phyloP scores from a whole-genome alignment of 2,329 filamentous ascomycete species.

The Cordyceps pruinosa region DNA sequence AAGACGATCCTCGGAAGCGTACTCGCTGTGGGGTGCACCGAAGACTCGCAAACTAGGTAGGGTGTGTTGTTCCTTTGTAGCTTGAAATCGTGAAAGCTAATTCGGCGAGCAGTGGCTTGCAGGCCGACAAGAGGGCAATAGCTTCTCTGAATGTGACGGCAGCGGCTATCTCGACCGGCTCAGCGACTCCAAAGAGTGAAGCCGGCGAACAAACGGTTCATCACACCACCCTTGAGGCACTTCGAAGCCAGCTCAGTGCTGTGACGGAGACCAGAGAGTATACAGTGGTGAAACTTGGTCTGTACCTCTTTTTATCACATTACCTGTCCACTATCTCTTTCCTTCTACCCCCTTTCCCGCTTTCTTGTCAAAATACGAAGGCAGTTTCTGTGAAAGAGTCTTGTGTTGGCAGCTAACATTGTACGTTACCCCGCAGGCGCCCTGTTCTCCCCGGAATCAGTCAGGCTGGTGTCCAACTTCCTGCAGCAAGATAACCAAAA shows the following conservation, averaged over 20 bases:
- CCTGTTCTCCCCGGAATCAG: neutral
- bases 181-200: neutral
- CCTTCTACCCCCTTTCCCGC: neutral
- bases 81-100: neutral
- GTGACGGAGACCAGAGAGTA: neutral
- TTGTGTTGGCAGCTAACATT: neutral
- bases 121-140: slow-evolving; percentile 7
- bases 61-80: neutral
- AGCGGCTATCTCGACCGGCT: neutral
- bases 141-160: neutral
- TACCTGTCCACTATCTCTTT: neutral
- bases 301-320: neutral
- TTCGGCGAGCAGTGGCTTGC: slow-evolving; percentile 1
- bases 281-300: neutral
- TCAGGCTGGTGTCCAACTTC: neutral
- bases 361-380: neutral
- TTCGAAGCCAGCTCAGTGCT: neutral
- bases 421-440: neutral
- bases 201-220: neutral
- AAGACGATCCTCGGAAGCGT: neutral
- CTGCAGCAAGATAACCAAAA: neutral
- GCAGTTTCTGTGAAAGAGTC: neutral
- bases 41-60: neutral
- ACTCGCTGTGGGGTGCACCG: neutral
- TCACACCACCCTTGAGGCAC: neutral